Evolutionary conservation across 148 eudicot genomes (phyloP).

Genomic region (Nyssa sinensis): DNA sequence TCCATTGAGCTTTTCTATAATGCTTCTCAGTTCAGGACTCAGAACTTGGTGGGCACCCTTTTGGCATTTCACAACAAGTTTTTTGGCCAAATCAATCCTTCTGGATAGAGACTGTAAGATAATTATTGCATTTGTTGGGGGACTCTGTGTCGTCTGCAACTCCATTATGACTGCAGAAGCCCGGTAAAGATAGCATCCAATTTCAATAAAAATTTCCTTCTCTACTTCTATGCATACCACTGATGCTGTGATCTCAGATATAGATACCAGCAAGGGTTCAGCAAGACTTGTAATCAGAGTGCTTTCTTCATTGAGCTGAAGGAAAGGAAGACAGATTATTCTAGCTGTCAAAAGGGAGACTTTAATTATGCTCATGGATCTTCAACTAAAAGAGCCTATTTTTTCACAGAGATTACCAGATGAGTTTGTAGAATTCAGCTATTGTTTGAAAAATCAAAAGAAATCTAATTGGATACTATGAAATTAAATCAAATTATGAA

Average conservation of each 20-base stretch:
- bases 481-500: too few relatives aligned
- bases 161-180: conserved; percentile 50
- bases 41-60: conserved; percentile 19
- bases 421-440: too few relatives aligned
- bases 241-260: conserved; percentile 49
- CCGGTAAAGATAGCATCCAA: conserved; percentile 65
- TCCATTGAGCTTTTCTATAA: conserved; percentile 48
- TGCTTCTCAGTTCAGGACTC: conserved; percentile 23
- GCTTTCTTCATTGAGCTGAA: conserved; percentile 36
- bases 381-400: background rate
- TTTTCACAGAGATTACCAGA: too few relatives aligned
- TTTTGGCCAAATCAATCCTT: conserved; percentile 41
- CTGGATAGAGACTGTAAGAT: conserved; percentile 42
- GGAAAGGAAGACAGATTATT: conserved; percentile 3
- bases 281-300: conserved; percentile 24
- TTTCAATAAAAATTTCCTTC: conserved; percentile 38
- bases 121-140: conserved; percentile 27
- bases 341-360: background rate
- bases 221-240: conserved; percentile 34
- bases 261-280: conserved; percentile 38
- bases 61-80: conserved; percentile 26
- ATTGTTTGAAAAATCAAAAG: too few relatives aligned
- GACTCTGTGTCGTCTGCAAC: conserved; percentile 37
- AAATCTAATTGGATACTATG: too few relatives aligned
- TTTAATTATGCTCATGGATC: background rate